Conservation (phyloP, 169 alveolate species). For the Besnoitia besnoiti region DNA sequence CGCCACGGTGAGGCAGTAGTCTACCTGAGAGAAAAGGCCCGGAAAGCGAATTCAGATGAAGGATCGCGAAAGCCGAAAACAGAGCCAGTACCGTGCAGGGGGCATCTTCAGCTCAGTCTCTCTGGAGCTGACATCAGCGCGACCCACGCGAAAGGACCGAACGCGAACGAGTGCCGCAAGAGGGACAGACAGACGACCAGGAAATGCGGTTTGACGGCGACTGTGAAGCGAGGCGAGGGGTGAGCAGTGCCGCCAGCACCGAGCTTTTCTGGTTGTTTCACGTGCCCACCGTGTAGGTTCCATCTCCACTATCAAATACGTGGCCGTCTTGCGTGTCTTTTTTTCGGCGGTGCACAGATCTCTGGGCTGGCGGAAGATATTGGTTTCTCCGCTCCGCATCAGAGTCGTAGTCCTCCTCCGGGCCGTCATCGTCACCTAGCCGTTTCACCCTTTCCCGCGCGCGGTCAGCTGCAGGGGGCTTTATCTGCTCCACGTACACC, state of each 20-base stretch:
- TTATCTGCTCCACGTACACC: slow-evolving; percentile 25
- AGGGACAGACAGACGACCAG: background rate
- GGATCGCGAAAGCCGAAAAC: background rate
- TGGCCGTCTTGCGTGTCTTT: slow-evolving; percentile 18
- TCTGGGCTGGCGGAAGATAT: background rate
- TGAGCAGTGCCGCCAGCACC: no score
- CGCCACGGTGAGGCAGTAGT: background rate
- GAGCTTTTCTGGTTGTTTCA: no score
- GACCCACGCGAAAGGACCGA: background rate
- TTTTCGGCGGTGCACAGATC: background rate
- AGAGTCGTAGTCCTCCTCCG: slow-evolving; percentile 13
- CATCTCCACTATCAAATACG: slow-evolving; percentile 42
- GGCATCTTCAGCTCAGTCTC: background rate
- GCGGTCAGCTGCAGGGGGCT: background rate
- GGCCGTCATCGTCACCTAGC: background rate
- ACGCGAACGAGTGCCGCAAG: background rate
- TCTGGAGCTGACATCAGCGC: background rate
- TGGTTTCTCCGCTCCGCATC: background rate
- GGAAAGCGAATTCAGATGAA: slow-evolving; percentile 1
- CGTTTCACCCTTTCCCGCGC: background rate
- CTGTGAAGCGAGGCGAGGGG: no score
- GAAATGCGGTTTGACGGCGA: no score
- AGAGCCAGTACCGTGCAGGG: background rate
- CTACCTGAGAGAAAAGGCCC: background rate
- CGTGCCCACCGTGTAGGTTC: slow-evolving; percentile 36